Evolutionary conservation across 2,329 filamentous ascomycete species (phyloP), one percentile per base, ranked within the genome.

Genomic region (Aspergillus carbonarius): DNA sequence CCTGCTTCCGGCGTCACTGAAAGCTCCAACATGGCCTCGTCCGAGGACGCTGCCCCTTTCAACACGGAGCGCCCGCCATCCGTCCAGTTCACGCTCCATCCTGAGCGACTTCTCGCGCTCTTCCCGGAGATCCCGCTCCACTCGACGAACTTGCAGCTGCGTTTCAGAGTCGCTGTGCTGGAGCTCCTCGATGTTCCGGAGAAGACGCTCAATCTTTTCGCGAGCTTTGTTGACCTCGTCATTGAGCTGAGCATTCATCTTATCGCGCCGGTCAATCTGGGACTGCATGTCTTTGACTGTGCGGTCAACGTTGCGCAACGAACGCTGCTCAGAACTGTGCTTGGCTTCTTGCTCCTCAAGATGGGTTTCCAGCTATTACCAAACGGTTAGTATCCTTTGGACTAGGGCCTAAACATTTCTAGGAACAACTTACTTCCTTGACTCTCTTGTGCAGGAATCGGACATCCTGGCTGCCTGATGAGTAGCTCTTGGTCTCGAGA

Each of bases 401-500:
- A 4, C 12, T 32, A 34, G 27, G 4, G 5, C 5, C 15, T 5
- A 40, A 32, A 6, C 13, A 12, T 9, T 12, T 47, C 10, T 25
- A 27, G 17, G 57, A 44, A 48, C 58, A 59, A 35, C 86, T 83
- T 82, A 96, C 93, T 84, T 98, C 93, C 79, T 97, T 92, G 65
- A 99, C 92, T 52, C 93, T 87, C 71, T 92, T 93, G 77, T 97
- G 91, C 69, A 98, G 78, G 80, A 97, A 98, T 70, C 95, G 90
- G 66, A 98, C 91, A 76, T 98, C 93, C 69, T 96, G 92, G 74
- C 93, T 96, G 23, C 91, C 91, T 64, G 89, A 96, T 18, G 93
- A 95, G 78, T 96, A 98, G 54, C 93, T 92, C 81, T 98, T 98
- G 44, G 95, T 98, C 79, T 99, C 93, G 8, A 98, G 83, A 72